These are phyloP conservation scores for Candida orba DNA, from an alignment of 805 yeast genomes.

Conservation along the genomic window DNA sequence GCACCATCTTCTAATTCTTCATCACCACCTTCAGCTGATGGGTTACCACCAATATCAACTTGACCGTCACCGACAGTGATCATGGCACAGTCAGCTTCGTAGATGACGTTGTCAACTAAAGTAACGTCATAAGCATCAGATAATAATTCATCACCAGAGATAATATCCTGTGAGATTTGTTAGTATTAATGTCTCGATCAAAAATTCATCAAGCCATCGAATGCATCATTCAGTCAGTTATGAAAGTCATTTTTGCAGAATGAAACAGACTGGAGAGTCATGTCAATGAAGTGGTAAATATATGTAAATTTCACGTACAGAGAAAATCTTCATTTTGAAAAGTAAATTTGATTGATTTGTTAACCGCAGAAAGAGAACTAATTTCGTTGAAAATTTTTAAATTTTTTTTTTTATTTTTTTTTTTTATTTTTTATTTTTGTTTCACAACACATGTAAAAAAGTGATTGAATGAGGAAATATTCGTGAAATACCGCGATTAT, in stretches of 20 bases:
- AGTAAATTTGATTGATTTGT: no score
- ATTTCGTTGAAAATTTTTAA: no score
- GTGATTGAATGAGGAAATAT: no score
- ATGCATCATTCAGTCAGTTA: background rate
- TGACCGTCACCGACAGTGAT: constrained; percentile 85
- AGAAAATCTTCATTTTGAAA: constrained; percentile 1
- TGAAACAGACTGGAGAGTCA: no score
- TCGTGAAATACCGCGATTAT: no score
- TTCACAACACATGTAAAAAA: no score
- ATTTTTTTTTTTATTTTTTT: no score
- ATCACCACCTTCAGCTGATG: constrained; percentile 93
- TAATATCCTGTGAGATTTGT: constrained; percentile 56
- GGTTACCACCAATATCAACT: constrained; percentile 98
- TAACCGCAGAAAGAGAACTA: no score
- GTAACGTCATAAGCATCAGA: constrained; percentile 94
- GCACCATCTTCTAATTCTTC: constrained; percentile 75
- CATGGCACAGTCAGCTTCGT: constrained; percentile 95
- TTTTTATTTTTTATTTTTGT: no score
- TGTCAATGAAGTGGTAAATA: no score
- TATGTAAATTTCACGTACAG: background rate
- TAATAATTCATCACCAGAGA: constrained; percentile 92
- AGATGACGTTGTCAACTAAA: constrained; percentile 84
- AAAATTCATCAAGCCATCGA: background rate
- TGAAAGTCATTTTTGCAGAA: no score
- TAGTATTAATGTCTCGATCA: constrained; percentile 1